Evolutionary conservation across 2,329 filamentous ascomycete genomes (phyloP), one percentile per base, ranked within the genome.

Genomic region (Neopestalotiopsis rosae): DNA sequence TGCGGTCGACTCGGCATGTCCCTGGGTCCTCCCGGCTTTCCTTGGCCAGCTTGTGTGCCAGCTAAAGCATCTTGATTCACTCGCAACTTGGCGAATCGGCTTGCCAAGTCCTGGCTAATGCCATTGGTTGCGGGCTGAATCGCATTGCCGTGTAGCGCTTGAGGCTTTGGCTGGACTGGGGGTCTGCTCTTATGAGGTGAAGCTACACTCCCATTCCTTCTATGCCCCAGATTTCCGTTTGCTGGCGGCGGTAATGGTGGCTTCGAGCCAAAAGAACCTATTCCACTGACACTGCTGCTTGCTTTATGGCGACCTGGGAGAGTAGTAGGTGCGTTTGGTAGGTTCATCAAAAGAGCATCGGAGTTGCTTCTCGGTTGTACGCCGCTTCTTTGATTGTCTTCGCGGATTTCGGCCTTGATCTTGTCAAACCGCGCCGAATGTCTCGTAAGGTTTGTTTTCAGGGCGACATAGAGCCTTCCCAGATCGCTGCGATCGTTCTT

Each of bases 91-190:
- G 87, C 85, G 75, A 91, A 91, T 56, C 89, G 84, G 66, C 85
- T 81, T 14, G 82, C 80, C 62, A 91, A 79, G 71, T 91, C 89
- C 66, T 83, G 81, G 5, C 81, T 77, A 5, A 79, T 72, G 66
- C 75, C 79, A 40, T 72, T 79, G 1, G 76, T 76, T 14, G 74
- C 78, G n/a, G 82, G 75, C 24, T 81, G 80, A 17, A 91, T 77
- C 4, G 86, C 82, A 57, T 90, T 89, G 1, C 91, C 90, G 73
- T 91, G 89, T 2, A 94, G 82, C 4, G 86, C 86, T 66, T 89
- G 84, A 0, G 92, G 92, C 72, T 94, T 94, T 2, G 91, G 91
- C 30, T 90, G 88, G 9, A 92, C 81, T 4, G 76, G 72, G 2
- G 86, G 86, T 70, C 84, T 88, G 34, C 77, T 68, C 73, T 80